Base-by-base conservation (phyloP, 768 basidiomycete genomes). In the Boletales sp. region DNA sequence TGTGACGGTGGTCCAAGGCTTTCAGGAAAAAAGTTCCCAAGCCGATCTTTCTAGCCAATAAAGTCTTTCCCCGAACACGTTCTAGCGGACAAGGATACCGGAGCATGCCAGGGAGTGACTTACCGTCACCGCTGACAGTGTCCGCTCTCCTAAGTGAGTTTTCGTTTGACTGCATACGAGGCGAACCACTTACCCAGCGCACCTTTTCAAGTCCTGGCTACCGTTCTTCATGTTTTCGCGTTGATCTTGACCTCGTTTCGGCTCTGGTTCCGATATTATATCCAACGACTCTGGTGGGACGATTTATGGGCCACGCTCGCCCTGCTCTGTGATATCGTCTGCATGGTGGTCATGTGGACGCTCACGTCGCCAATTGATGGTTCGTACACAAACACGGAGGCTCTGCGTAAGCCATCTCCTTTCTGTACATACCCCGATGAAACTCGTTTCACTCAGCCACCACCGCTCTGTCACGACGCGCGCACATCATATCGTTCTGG, bases 281-380 rank as follows among this genome's bases (percentile, higher is more conserved):
- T 57, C 19, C 50, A 51, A 42, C 56, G 57, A 11, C 49, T 64
- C n/a, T 60, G 65, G 67, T 68, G 55, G 60, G 65, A 67, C 34
- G 67, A 67, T 36, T 44, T 66, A 14, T 64, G 54, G 54, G 67
- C 62, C 7, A 45, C 53, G 25, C 37, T 61, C 15, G 42, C 59
- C 14, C 51, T 61, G 13, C 1, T 51, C 21, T 51, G 51, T 28
- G 50, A 57, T 33, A 21, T 39, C 0, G 28, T 48, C 38, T 55
- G 56, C 38, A 32, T 57, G 47, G 52, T 56, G 35, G 8, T 11
- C 3, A 34, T 25, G 25, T 65, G 64, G 64, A 40, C 30, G 1
- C n/a, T 44, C 8, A 25, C n/a, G 10, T 57, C 64, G 19, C 64
- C 64, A 7, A 17, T 76, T n/a, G 70, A 68, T 12, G 8, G 39